Evolutionary conservation across 176 grass and related monocot genomes (phyloP).

Genomic region (Lolium perenne): DNA sequence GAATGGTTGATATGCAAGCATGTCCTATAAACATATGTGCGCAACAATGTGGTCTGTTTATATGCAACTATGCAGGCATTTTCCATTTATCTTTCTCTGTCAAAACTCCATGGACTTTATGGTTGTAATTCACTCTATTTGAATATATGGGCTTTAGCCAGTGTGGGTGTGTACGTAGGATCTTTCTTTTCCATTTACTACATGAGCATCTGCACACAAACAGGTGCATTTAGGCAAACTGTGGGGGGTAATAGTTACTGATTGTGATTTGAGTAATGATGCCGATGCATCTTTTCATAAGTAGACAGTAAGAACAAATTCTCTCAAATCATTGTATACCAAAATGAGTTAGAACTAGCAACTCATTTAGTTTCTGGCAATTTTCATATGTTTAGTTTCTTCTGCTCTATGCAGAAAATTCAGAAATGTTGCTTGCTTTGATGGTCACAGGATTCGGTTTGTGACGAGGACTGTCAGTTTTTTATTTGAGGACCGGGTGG

Average conservation of each 20-base stretch:
- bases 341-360: background rate
- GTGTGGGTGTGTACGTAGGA: background rate
- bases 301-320: background rate
- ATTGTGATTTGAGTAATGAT: background rate
- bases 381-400: background rate
- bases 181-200: background rate
- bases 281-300: background rate
- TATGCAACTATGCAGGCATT: background rate
- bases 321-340: background rate
- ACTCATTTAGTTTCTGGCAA: background rate
- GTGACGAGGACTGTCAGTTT: background rate
- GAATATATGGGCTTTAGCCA: no score
- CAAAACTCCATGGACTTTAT: no score
- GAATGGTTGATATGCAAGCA: background rate
- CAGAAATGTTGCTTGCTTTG: background rate
- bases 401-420: background rate
- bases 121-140: no score
- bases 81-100: no score
- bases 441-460: background rate
- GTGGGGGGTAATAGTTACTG: background rate
- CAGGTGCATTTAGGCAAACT: background rate
- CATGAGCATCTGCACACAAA: background rate
- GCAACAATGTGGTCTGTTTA: background rate
- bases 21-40: background rate
- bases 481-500: no score